These are phyloP conservation scores for Phyllosticta capitalensis DNA, from an alignment of 2,329 filamentous ascomycete species.

Conservation along the genomic window DNA sequence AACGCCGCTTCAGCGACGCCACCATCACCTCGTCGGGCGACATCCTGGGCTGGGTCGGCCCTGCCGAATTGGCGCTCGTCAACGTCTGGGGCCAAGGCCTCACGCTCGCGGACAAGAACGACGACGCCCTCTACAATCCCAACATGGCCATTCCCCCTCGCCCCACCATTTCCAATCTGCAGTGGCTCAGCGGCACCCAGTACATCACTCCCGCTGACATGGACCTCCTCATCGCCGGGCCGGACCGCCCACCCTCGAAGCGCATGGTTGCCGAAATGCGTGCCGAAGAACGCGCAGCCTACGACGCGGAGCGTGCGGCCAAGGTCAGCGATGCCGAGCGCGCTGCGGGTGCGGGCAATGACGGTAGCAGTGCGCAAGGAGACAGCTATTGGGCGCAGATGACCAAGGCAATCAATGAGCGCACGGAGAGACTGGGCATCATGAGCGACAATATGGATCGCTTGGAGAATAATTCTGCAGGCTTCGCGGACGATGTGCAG, in stretches of 20 bases:
- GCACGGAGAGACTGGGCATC: slow-evolving; percentile 77
- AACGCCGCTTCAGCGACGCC: slow-evolving; percentile 58
- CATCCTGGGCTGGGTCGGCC: slow-evolving; percentile 79
- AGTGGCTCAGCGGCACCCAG: slow-evolving; percentile 95
- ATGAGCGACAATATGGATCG: slow-evolving; percentile 79
- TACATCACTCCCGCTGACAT: slow-evolving; percentile 80
- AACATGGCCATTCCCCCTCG: slow-evolving; percentile 63
- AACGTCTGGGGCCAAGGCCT: slow-evolving; percentile 70
- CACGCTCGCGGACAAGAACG: slow-evolving; percentile 20
- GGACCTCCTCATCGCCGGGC: slow-evolving; percentile 81
- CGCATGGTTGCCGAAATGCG: slow-evolving; percentile 74
- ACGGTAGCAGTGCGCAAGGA: slow-evolving; percentile 15
- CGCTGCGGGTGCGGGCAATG: slow-evolving; percentile 13
- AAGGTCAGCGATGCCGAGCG: slow-evolving; percentile 23
- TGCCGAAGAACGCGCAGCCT: slow-evolving; percentile 56
- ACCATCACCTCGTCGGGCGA: slow-evolving; percentile 70
- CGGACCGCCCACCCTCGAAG: slow-evolving; percentile 79
- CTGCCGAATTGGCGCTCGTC: slow-evolving; percentile 74
- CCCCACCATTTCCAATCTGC: slow-evolving; percentile 87
- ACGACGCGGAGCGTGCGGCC: slow-evolving; percentile 26
- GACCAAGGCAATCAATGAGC: slow-evolving; percentile 75
- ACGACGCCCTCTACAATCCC: slow-evolving; percentile 73
- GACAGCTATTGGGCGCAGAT: slow-evolving; percentile 72
- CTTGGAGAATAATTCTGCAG: slow-evolving; percentile 68
- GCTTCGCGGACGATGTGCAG: slow-evolving; percentile 78